Conservation (phyloP, 139 green algal genomes). For the Trebouxia sp. region DNA sequence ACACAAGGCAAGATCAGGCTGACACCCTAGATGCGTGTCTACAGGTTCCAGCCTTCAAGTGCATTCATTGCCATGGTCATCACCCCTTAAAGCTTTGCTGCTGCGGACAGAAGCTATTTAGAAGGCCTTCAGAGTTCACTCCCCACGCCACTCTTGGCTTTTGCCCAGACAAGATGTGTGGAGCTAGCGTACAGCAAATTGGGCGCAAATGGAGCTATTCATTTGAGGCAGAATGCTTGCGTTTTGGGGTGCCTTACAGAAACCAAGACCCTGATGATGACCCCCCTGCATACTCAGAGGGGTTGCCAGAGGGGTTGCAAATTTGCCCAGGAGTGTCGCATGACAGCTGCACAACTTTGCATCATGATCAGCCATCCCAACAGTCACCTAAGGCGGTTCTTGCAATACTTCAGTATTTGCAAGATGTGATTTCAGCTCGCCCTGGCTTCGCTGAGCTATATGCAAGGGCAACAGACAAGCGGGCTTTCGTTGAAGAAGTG, state of each 20-base stretch:
- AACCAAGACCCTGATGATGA: not conserved
- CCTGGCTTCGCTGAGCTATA: not conserved
- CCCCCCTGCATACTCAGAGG: too few species aligned
- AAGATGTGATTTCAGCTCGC: not conserved
- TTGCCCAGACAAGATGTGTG: not conserved
- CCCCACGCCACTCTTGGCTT: not conserved
- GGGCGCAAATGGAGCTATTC: not conserved
- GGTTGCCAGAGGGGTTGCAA: too few species aligned
- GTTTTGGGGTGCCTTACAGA: not conserved
- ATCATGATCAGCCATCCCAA: not conserved
- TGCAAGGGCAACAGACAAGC: not conserved
- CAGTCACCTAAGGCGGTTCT: not conserved
- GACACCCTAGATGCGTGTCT: too few species aligned
- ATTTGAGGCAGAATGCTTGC: constrained; percentile 11
- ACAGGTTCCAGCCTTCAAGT: not conserved
- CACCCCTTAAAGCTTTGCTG: not conserved
- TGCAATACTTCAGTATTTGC: not conserved
- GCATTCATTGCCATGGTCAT: not conserved
- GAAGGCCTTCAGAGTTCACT: not conserved
- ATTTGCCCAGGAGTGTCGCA: not conserved
- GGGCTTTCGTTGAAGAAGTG: not conserved
- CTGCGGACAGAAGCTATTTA: not conserved
- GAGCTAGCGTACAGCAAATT: not conserved
- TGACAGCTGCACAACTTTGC: not conserved
- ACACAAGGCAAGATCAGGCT: too few species aligned